phyloP scores from a whole-genome alignment of 805 yeast species.

The Cyberlindnera mycetangii region DNA sequence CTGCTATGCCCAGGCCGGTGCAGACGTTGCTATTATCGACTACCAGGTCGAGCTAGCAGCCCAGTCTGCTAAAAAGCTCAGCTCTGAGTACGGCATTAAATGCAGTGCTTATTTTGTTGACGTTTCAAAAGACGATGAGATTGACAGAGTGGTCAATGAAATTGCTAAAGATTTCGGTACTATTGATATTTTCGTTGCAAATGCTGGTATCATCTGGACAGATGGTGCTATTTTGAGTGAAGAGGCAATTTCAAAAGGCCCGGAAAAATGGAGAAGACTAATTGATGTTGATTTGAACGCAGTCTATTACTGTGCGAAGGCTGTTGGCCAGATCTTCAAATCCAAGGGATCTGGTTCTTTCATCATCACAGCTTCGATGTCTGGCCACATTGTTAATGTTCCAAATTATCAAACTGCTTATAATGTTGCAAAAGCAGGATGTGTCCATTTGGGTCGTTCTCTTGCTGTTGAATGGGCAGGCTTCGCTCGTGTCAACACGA shows the following conservation, averaged over 20 bases:
- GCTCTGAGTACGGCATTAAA: slow-evolving; percentile 56
- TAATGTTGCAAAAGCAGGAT: slow-evolving; percentile 39
- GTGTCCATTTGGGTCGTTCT: slow-evolving; percentile 21
- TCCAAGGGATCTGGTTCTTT: slow-evolving; percentile 73
- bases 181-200: slow-evolving; percentile 82
- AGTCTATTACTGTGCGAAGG: slow-evolving; percentile 75
- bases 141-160: slow-evolving; percentile 27
- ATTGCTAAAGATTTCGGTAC: slow-evolving; percentile 65
- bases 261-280: slow-evolving; percentile 65
- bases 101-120: slow-evolving; percentile 49
- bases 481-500: slow-evolving; percentile 79
- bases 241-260: slow-evolving; percentile 22
- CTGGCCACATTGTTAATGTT: slow-evolving; percentile 81
- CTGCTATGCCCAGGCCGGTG: slow-evolving; percentile 85
- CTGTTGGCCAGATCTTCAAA: slow-evolving; percentile 69
- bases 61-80: slow-evolving; percentile 54
- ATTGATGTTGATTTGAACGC: slow-evolving; percentile 77
- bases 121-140: slow-evolving; percentile 27
- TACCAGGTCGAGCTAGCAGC: slow-evolving; percentile 38
- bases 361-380: slow-evolving; percentile 85
- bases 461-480: slow-evolving; percentile 76
- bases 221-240: slow-evolving; percentile 53
- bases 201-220: slow-evolving; percentile 87
- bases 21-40: slow-evolving; percentile 57
- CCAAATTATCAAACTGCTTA: slow-evolving; percentile 87